Base-by-base conservation (phyloP, 2,329 filamentous ascomycete genomes). In the Verticillium zaregamsianum region DNA sequence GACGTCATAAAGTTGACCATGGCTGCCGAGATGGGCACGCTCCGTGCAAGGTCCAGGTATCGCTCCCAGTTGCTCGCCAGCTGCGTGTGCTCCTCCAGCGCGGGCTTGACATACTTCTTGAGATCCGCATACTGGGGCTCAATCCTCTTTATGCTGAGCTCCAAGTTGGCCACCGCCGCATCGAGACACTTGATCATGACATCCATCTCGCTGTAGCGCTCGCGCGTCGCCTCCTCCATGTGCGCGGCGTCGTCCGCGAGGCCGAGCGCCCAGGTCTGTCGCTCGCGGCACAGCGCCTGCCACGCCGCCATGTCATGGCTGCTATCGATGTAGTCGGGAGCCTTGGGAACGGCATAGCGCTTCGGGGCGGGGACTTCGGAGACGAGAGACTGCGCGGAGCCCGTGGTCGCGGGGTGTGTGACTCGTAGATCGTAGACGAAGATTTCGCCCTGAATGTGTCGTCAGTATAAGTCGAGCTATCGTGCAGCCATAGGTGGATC, bases 361-460 rank as follows among this genome's bases (percentile, higher is more conserved):
- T 79, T 80, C 39, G 83, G 85, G 37, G 80, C 70, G 55, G 83
- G 79, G 64, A 80, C 69, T 61, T 86, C 82, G 69, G 77, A 76
- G 64, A 81, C 72, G 60, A 80, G 73, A 20, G 76, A 76, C 20
- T 79, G 74, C 7, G 79, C 71, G 56, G 76, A 73, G 40, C 75
- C 76, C 8, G 82, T 69, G 59, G 83, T 79, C 57, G 82, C 77
- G 58, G 86, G 75, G 66, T 89, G 83, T 66, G 90, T 87, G 69
- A 90, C 86, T 67, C 89, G 87, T 65, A 93, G 90, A 75, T 97
- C 93, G 76, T 96, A 99, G 59, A 98, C 86, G 73, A 91, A 98
- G 62, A 99, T 88, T 73, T 98, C 93, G 67, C 87, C 91, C 90
- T 96, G 68, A 32, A 64, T 57, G 54, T 28, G 5, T 31, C 28